Percentiles rank a stretch among this genome's conserved stretches.
Evolutionary conservation across 1,284 basidiomycete genomes (phyloP).

Genomic region (Rhodotorula sp.): DNA sequence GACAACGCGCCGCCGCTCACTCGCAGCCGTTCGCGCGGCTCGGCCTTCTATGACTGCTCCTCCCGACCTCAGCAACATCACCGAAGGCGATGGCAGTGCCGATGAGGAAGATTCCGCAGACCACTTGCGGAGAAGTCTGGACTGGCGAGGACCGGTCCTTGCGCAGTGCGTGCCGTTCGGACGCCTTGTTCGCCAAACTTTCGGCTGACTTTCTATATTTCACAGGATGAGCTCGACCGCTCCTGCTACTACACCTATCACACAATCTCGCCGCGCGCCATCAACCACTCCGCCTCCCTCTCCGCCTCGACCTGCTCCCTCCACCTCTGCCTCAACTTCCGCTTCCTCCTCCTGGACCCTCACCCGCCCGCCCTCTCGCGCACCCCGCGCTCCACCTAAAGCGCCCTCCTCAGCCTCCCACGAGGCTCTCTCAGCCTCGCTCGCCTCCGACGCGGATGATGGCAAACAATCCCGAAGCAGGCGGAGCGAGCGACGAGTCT

Average conservation of each 20-base stretch:
- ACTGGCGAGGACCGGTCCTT: background rate
- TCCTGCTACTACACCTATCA: background rate
- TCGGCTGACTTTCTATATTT: background rate
- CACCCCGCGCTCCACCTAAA: conserved; percentile 11
- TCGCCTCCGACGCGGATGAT: too few relatives aligned
- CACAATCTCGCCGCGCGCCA: background rate
- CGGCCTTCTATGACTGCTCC: conserved; percentile 4
- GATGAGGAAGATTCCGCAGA: conserved; percentile 3
- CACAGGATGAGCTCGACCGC: background rate
- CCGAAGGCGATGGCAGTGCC: conserved; percentile 16
- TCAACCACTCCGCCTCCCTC: background rate
- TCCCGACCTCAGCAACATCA: conserved; percentile 34
- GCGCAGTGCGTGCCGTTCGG: background rate
- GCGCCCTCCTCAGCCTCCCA: conserved; percentile 11
- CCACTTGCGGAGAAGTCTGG: background rate
- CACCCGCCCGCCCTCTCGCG: background rate
- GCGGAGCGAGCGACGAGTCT: background rate
- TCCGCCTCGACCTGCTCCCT: background rate
- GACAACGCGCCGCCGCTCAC: conserved; percentile 4
- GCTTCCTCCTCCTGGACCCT: background rate
- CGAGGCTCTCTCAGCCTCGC: background rate
- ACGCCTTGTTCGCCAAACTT: background rate
- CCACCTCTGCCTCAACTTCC: background rate
- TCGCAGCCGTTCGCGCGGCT: conserved; percentile 3
- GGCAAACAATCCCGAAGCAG: background rate